Evolutionary conservation across 140 eudicot species (phyloP), one percentile per base, ranked within the genome.

Genomic region (Flaveria floridana): DNA sequence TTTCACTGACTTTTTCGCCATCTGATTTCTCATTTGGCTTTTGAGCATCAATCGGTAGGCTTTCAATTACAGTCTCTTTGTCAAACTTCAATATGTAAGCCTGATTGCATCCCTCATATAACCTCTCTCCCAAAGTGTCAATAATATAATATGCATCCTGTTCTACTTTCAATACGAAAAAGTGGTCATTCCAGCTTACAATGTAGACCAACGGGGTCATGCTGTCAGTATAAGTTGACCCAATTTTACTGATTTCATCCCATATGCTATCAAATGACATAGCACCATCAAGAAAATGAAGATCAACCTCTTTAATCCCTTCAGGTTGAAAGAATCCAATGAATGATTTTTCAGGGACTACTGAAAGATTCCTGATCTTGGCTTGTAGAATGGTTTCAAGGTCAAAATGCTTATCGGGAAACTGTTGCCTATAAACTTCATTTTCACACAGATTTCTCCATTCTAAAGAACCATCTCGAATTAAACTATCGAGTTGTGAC

Each of bases 351-450:
- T 83, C 96, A 0, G 97, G 90, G 70, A 81, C 84, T 7, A 86
- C 86, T 16, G 50, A 46, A 39, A 88, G 84, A 28, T 90, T 84
- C 19, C 96, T 88, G 23, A 86, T 76, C 78, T 86, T 83, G 37
- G 97, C 90, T 76, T 91, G 75, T n/a, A 91, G 72, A 10, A 91
- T 87, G 0, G 96, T 91, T 16, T 91, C 97, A 10, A 91, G 90
- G 75, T 91, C 97, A 68, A 91, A 91, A 78, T 91, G 97, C 76
- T 91, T 91, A 79, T 91, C 97, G 4, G 97, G 96, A 55, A 91
- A 91, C n/a, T 84, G 76, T 42, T 82, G 89, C 74, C 74, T 65
- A 59, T 85, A 85, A 21, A 77, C 75, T 34, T 83, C 91, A 34
- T 86, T 79, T 41, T 78, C 91, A 66, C 97, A 91, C 21, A 91